A percentile compares a stretch with the other conserved stretches of the same genome.
Evolutionary conservation across 225 moss, liverwort and hornwort species (phyloP).

Genomic region (Pleurozium schreberi): DNA sequence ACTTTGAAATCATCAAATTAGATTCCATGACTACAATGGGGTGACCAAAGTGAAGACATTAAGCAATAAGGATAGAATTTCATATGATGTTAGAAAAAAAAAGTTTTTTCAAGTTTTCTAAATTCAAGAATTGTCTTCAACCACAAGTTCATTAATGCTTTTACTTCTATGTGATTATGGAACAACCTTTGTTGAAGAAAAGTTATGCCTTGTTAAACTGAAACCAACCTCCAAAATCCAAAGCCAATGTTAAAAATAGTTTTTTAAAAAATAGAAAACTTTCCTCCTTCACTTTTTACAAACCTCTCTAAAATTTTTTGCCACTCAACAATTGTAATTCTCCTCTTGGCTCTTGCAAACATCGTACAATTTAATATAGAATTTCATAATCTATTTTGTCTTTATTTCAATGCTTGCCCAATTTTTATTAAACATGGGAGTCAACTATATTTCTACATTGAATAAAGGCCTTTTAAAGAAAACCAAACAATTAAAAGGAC

Average conservation of each 20-base stretch:
- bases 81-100: background rate
- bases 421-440: background rate
- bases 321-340: rapidly evolving
- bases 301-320: background rate
- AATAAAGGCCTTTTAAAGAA: too few relatives aligned
- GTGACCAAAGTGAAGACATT: too few relatives aligned
- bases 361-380: background rate
- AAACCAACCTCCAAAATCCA: too few relatives aligned
- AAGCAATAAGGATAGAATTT: rapidly evolving
- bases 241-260: rapidly evolving
- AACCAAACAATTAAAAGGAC: too few relatives aligned
- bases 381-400: background rate
- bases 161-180: rapidly evolving
- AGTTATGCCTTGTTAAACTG: background rate
- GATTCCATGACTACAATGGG: background rate
- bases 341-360: background rate
- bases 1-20: background rate
- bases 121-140: background rate
- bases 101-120: background rate
- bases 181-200: rapidly evolving
- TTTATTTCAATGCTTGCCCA: background rate
- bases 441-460: too few relatives aligned
- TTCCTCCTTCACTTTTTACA: rapidly evolving
- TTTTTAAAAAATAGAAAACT: background rate
- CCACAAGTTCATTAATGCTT: rapidly evolving